Percentiles rank a stretch among this genome's conserved stretches.
Evolutionary conservation across 805 yeast genomes (phyloP).

Genomic region (Hemisphaericaspora nanyangensis): DNA sequence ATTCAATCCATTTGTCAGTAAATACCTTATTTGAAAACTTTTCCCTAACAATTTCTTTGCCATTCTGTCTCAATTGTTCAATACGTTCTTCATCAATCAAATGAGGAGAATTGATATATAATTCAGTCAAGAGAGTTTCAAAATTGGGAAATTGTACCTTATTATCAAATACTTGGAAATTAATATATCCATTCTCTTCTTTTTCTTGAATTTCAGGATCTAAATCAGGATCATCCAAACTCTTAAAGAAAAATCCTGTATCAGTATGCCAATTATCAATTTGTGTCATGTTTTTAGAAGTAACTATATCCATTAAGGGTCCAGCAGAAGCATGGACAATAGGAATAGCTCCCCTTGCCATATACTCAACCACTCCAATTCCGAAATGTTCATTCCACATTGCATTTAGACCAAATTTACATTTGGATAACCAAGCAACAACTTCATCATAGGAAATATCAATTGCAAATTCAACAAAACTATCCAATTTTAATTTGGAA

Average conservation of each 20-base stretch:
- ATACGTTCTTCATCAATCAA: constrained; percentile 29
- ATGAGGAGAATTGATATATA: constrained; percentile 32
- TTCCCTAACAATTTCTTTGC: constrained; percentile 38
- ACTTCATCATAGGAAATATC: constrained; percentile 74
- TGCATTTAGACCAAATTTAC: constrained; percentile 81
- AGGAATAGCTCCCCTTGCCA: constrained; percentile 83
- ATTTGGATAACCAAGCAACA: constrained; percentile 45
- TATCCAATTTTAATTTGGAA: constrained; percentile 24
- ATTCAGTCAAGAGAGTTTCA: constrained; percentile 43
- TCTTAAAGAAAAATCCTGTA: constrained; percentile 79
- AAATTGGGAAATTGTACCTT: constrained; percentile 41
- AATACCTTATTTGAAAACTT: constrained; percentile 64
- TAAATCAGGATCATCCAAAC: constrained; percentile 70
- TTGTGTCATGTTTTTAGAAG: constrained; percentile 7
- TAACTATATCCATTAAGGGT: constrained; percentile 83
- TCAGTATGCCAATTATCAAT: constrained; percentile 31
- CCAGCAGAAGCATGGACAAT: constrained; percentile 95
- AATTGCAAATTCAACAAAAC: constrained; percentile 52
- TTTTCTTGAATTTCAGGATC: constrained; percentile 7
- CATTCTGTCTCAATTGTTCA: constrained; percentile 43
- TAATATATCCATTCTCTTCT: constrained; percentile 3
- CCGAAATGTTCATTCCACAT: constrained; percentile 99
- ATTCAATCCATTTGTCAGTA: constrained; percentile 47
- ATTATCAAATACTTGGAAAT: background rate
- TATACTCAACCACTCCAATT: constrained; percentile 91